Base-by-base conservation (phyloP, 1,284 basidiomycete species). In the Ganoderma meredithae region DNA sequence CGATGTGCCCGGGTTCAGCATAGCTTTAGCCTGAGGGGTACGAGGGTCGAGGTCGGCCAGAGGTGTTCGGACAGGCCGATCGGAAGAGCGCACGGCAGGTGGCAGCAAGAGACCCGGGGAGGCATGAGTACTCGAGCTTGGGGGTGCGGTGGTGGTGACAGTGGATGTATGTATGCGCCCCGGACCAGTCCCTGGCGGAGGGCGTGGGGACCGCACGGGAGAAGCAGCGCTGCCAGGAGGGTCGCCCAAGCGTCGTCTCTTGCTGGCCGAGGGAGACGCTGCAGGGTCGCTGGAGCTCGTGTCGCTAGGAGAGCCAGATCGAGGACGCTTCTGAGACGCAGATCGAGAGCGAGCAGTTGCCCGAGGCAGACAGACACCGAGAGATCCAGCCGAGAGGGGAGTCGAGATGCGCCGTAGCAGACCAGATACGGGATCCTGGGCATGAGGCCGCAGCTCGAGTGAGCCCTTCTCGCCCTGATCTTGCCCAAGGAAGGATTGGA, bases 391-490 rank as follows among this genome's bases (percentile, higher is more conserved):
- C 44, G 12, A n/a, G 19, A 56, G 53, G 10, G 41, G 15, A 15
- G 36, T 31, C 3, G 44, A 43, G 39, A 66, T 17, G 2, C 55
- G 62, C 12, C 60, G 66, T 27, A 53, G 60, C 10, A 69, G 64
- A 10, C 76, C 71, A 39, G 73, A 71, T 13, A 84, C 67, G 17
- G 76, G 73, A 36, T 87, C 83, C 36, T 78, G 77, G 60, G 87
- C 74, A 19, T 76, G 76, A 53, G 76, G 80, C 44, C 82, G 82
- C 27, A 33, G 15, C 60, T 22, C 40, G 13, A 15, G n/a, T 7
- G 13, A 13, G 9, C 40, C 27, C 22, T 33, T n/a, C n/a, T 27
- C 33, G 43, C 36, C 19, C 13, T 33, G 41, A 15, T 49, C 43
- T 7, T 39, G 43, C 3, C 17, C 13, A 15, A 49, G 15, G 13